Evolutionary conservation across 2,329 filamentous ascomycete species (phyloP), one percentile per base, ranked within the genome.

Genomic region (Epichloe glyceriae): DNA sequence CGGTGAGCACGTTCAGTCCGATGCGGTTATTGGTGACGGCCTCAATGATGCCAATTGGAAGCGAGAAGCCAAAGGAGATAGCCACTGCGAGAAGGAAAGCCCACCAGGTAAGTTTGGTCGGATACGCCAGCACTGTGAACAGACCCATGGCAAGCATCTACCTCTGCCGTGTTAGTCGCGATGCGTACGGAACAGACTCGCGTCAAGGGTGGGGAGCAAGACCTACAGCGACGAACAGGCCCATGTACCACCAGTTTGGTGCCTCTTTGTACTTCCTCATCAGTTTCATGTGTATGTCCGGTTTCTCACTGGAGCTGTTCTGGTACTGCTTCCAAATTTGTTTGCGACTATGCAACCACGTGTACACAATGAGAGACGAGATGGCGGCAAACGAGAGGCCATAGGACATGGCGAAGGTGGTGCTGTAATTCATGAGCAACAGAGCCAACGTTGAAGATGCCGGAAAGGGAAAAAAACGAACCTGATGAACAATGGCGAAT

Each of bases 351-450:
- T 86, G 80, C 4, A 88, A 68, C 54, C 71, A 78, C 0, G 79
- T 84, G 59, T 88, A 79, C 0, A 86, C 74, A n/a, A 88, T 66
- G 1, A 88, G 73, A 0, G 83, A 76, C 0, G 84, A 71, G 40
- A 88, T 85, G 47, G 82, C 76, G 3, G 85, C 85, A 60, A 88
- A 88, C 0, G 81, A 85, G 2, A 88, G 67, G 0, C 83, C 85
- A 57, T 88, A 88, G 0, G 75, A 73, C 52, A 88, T 67, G 54
- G 82, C 76, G 61, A 87, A 88, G 0, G 83, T 85, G 1, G 84
- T 87, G 55, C 82, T 85, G 45, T 11, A 7, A 19, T 1, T 6
- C 33, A 20, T 43, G 8, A 37, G 34, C 26, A 26, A 43, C 22
- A 40, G 34, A 6, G 14, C 4, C n/a, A 22, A 17, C 8, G 4